Evolutionary conservation across 257 asterid species (phyloP).

Genomic region (Solanum piurae): DNA sequence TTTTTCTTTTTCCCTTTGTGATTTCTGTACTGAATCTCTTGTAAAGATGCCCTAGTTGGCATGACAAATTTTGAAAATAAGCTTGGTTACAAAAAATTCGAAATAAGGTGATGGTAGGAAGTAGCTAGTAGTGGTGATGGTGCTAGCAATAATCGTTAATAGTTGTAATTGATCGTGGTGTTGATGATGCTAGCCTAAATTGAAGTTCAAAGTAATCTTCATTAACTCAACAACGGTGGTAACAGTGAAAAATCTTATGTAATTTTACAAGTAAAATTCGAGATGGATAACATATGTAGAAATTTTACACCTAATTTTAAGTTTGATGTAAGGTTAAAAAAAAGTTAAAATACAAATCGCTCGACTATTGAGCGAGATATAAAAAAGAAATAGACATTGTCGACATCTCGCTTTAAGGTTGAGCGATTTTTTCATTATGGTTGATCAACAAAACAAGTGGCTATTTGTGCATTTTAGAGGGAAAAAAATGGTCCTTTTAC

Average conservation of each 20-base stretch:
- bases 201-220: background rate
- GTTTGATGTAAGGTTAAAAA: no score
- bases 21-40: background rate
- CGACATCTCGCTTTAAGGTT: no score
- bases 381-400: no score
- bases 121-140: background rate
- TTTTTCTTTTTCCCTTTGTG: background rate
- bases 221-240: background rate
- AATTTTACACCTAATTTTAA: no score
- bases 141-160: background rate
- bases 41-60: background rate
- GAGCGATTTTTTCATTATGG: background rate
- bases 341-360: no score
- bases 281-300: no score
- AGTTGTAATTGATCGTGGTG: no score
- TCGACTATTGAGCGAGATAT: no score
- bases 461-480: background rate
- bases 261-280: no score
- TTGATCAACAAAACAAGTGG: background rate
- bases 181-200: background rate
- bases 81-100: background rate
- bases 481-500: fast-evolving
- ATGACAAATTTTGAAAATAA: background rate
- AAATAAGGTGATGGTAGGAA: no score
- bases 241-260: no score